phyloP scores from a whole-genome alignment of 805 yeast genomes.

The Candida endomychidarum region DNA sequence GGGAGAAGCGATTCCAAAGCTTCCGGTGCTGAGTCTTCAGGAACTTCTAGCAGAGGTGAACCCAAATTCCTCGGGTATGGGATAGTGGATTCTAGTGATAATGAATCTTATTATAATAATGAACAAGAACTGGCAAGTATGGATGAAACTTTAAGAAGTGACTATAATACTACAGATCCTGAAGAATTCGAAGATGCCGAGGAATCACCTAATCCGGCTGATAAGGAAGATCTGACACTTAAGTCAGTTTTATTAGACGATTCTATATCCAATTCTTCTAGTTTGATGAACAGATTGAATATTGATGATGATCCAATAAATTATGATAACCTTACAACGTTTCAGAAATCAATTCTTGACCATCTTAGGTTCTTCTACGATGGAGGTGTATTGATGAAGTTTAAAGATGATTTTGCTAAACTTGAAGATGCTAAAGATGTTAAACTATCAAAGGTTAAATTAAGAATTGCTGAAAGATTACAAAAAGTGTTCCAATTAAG shows the following conservation, averaged over 20 bases:
- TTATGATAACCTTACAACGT: constrained; percentile 9
- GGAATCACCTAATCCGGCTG: background rate
- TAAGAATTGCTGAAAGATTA: constrained; percentile 35
- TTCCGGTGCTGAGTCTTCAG: background rate
- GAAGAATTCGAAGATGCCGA: constrained; percentile 7
- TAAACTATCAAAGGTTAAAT: constrained; percentile 18
- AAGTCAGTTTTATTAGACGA: background rate
- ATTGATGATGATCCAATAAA: constrained; percentile 9
- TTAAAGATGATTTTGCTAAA: constrained; percentile 15
- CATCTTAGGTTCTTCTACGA: constrained; percentile 22
- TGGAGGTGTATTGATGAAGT: constrained; percentile 11
- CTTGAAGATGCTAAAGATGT: constrained; percentile 9
- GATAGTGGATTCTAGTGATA: constrained; percentile 1
- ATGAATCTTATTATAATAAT: constrained; percentile 7
- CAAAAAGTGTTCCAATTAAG: constrained; percentile 42
- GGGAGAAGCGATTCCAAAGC: background rate
- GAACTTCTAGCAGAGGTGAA: background rate
- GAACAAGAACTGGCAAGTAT: constrained; percentile 7
- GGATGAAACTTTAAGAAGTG: constrained; percentile 6
- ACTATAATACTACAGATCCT: background rate
- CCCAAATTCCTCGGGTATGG: constrained; percentile 8
- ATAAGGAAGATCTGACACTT: background rate
- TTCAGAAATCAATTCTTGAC: constrained; percentile 22
- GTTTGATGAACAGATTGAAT: constrained; percentile 10
- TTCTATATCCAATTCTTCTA: constrained; percentile 1